These are phyloP conservation scores for Aplosporella prunicola DNA, from an alignment of 2,329 filamentous ascomycete species.

Conservation along the genomic window DNA sequence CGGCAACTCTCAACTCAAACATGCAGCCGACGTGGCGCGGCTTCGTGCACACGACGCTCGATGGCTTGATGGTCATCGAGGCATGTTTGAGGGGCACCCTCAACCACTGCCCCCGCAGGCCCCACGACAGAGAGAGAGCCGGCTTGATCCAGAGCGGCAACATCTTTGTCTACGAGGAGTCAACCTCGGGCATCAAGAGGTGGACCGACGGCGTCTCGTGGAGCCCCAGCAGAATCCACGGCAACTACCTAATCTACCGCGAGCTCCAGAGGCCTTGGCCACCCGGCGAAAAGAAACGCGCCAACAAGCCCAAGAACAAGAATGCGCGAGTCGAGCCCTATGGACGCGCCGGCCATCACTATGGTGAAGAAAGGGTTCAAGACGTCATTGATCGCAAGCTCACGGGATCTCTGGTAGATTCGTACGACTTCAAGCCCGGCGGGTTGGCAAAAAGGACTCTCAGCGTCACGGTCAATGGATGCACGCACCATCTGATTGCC, in stretches of 20 bases:
- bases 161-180: constrained; percentile 82
- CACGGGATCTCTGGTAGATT: constrained; percentile 79
- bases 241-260: constrained; percentile 78
- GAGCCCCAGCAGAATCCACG: constrained; percentile 79
- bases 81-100: constrained; percentile 62
- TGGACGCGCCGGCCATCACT: constrained; percentile 29
- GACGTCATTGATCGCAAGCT: constrained; percentile 46
- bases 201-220: constrained; percentile 91
- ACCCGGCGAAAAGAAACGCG: constrained; percentile 76
- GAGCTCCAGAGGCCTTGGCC: constrained; percentile 71
- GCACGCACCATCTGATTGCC: constrained; percentile 76
- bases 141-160: constrained; percentile 73
- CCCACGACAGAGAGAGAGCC: constrained; percentile 73
- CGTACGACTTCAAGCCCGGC: constrained; percentile 73
- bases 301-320: constrained; percentile 42
- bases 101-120: constrained; percentile 69
- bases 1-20: constrained; percentile 18
- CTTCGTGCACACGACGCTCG: constrained; percentile 57
- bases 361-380: constrained; percentile 20
- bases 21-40: constrained; percentile 59
- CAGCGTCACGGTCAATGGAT: constrained; percentile 63
- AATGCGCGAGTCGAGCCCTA: constrained; percentile 44
- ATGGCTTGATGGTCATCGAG: constrained; percentile 74
- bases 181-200: constrained; percentile 80
- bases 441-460: constrained; percentile 91